Percentiles rank a stretch among this genome's conserved stretches.
phyloP scores from a whole-genome alignment of 495 filamentous ascomycete species.

The Tuber borchii region DNA sequence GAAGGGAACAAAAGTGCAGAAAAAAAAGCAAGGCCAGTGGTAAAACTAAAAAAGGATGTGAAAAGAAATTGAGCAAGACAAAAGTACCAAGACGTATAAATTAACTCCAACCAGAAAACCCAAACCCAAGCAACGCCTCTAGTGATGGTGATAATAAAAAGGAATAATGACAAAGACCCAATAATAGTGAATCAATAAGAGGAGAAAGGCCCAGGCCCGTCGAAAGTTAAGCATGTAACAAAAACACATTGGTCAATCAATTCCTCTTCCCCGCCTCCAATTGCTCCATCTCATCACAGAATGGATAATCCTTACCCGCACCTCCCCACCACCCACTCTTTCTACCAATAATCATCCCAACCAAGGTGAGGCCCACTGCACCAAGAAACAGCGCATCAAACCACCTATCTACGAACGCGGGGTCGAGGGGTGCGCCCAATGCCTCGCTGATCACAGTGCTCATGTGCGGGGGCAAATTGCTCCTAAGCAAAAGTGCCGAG shows the following conservation, averaged over 20 bases:
- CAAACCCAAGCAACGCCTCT: not conserved
- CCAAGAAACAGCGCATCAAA: slow-evolving; percentile 75
- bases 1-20: not conserved
- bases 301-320: slow-evolving; percentile 50
- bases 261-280: slow-evolving; percentile 61
- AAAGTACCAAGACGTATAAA: not conserved
- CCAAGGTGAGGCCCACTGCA: slow-evolving; percentile 55
- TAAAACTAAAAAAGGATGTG: not conserved
- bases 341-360: slow-evolving; percentile 62
- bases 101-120: not conserved
- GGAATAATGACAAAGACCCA: not conserved
- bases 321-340: slow-evolving; percentile 49
- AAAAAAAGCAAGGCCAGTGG: not conserved
- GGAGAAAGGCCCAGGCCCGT: not conserved
- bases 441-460: slow-evolving; percentile 63
- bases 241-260: slow-evolving; percentile 7
- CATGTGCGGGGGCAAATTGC: slow-evolving; percentile 65
- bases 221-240: not conserved
- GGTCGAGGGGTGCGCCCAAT: slow-evolving; percentile 61
- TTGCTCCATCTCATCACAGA: slow-evolving; percentile 56
- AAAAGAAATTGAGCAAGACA: not conserved
- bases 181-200: not conserved
- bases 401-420: slow-evolving; percentile 72
- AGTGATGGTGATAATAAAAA: not conserved
- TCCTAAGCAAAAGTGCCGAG: slow-evolving; percentile 63